These are phyloP conservation scores for Rosellinia necatrix DNA, from an alignment of 2,329 filamentous ascomycete genomes.

Conservation along the genomic window DNA sequence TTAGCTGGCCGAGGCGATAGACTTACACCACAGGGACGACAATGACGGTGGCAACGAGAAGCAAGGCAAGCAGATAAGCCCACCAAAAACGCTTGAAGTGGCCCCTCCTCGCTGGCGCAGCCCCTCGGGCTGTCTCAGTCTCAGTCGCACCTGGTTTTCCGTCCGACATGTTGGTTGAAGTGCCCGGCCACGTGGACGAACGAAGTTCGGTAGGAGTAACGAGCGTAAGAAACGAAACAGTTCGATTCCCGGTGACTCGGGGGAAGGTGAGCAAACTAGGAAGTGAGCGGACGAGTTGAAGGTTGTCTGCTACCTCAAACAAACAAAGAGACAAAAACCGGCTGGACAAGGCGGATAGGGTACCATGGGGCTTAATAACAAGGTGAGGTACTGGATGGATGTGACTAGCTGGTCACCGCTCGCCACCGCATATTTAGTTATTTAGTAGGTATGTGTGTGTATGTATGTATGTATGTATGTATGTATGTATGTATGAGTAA, in stretches of 20 bases:
- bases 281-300: no score
- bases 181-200: not conserved
- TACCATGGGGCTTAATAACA: not conserved
- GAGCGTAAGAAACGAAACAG: not conserved
- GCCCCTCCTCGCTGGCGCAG: constrained; percentile 42
- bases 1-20: not conserved
- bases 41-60: constrained; percentile 53
- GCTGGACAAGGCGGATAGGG: not conserved
- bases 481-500: no score
- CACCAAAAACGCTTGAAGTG: constrained; percentile 66
- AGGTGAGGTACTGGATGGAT: not conserved
- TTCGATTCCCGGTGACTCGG: not conserved
- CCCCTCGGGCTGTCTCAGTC: not conserved
- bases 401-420: no score
- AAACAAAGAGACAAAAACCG: not conserved
- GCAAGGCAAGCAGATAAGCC: constrained; percentile 58
- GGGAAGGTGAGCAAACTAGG: not conserved
- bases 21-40: constrained; percentile 65
- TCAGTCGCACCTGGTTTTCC: not conserved
- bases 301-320: not conserved
- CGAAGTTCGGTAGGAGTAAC: not conserved
- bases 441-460: no score
- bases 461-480: no score
- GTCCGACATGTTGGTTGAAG: constrained; percentile 15
- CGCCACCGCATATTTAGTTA: no score